Base-by-base conservation (phyloP, 805 yeast species). In the Metschnikowia chrysomelidarum region DNA sequence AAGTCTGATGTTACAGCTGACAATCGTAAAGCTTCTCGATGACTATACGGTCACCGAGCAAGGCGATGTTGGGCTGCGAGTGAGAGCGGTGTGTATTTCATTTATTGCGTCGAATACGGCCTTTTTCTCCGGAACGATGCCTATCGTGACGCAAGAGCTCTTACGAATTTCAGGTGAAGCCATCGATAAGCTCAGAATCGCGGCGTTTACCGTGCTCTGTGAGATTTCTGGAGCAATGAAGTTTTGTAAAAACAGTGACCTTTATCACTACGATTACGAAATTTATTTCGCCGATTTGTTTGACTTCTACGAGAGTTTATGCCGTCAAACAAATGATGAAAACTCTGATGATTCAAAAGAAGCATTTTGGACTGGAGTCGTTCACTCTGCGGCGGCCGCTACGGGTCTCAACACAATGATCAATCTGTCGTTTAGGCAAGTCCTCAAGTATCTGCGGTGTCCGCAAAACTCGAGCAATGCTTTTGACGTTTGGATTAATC, bases 21-120 rank as follows among this genome's bases (percentile, higher is more conserved):
- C 36, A 1, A 18, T 58, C 19, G 27, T 71, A 1, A 45, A 43
- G 2, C 72, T 76, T 21, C 57, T 91, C 10, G 80, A 82, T 43
- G 96, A 89, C 49, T 87, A 88, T 54, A 76, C 95, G 0, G 62
- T 74, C 2, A 84, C 91, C 0, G 76, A 76, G 18, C 83, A 86
- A 51, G 98, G 98, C 7, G 98, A 89, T 60, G 89, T 88, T n/a
- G 98, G 98, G 2, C 76, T 86, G 30, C 73, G 78, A 48, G 73
- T 87, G 1, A 63, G 98, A 30, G 44, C 53, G 1, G 69, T 80
- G 0, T 64, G 80, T 1, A 53, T 83, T 2, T 23, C 46, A 5
- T 49, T 78, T 2, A 54, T 80, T 0, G 33, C 42, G 0, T 26
- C 46, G 1, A 66, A 71, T 43, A 24, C 49, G 10, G 18, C 4